A percentile compares a stretch with the other conserved stretches of the same genome.
These are phyloP conservation scores for Clonostachys sp. DNA, from an alignment of 2,329 filamentous ascomycete genomes.

Conservation along the genomic window DNA sequence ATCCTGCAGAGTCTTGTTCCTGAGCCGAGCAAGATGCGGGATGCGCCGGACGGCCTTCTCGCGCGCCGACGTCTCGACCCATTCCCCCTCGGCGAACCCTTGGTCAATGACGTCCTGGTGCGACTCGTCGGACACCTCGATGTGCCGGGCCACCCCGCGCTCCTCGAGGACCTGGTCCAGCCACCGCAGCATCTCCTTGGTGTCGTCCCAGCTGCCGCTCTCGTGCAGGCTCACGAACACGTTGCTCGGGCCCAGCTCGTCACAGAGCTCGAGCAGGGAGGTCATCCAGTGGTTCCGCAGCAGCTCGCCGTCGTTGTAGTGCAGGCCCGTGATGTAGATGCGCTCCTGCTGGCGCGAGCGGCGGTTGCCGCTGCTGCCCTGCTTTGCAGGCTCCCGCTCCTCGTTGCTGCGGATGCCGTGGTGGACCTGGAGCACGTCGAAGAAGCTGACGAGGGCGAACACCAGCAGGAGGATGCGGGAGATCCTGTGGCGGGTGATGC, in stretches of 20 bases:
- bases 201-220: slow-evolving; percentile 66
- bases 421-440: slow-evolving; percentile 32
- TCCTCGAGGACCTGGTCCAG: slow-evolving; percentile 49
- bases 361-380: slow-evolving; percentile 3
- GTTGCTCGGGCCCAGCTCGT: slow-evolving; percentile 54
- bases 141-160: slow-evolving; percentile 45
- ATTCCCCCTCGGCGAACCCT: slow-evolving; percentile 25
- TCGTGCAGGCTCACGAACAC: slow-evolving; percentile 66
- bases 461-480: slow-evolving; percentile 25
- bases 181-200: slow-evolving; percentile 53
- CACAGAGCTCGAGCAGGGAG: slow-evolving; percentile 51
- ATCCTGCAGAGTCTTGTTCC: slow-evolving; percentile 61
- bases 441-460: slow-evolving; percentile 25
- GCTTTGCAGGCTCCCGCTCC: not conserved
- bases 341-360: slow-evolving; percentile 16
- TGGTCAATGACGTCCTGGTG: slow-evolving; percentile 39
- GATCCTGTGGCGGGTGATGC: slow-evolving; percentile 26
- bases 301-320: slow-evolving; percentile 62
- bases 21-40: slow-evolving; percentile 59
- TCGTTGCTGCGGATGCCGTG: slow-evolving; percentile 20
- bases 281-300: slow-evolving; percentile 59
- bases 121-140: slow-evolving; percentile 54
- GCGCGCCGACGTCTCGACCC: slow-evolving; percentile 55
- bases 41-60: slow-evolving; percentile 59
- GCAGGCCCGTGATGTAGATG: slow-evolving; percentile 65